Evolutionary conservation across 1,284 basidiomycete species (phyloP).

Genomic region (Ustilago tritici): DNA sequence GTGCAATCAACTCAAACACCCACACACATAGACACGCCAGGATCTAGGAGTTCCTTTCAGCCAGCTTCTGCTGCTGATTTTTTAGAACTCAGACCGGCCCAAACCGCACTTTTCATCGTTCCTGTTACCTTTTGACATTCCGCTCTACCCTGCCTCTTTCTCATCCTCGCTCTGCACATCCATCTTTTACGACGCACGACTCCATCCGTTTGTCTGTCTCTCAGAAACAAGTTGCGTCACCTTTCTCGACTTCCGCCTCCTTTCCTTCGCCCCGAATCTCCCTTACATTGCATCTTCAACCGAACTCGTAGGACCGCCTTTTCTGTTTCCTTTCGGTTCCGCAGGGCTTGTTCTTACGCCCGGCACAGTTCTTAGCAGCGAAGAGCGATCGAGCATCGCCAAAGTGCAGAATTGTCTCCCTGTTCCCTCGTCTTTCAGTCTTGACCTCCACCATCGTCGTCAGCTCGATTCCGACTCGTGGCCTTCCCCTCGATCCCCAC

Average conservation of each 20-base stretch:
- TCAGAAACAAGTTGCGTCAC: not conserved
- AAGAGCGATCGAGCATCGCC: not conserved
- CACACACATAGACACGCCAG: not conserved
- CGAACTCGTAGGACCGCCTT: not conserved
- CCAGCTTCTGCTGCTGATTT: not conserved
- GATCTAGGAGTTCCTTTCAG: slow-evolving; percentile 16
- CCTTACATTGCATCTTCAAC: not conserved
- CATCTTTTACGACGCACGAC: not conserved
- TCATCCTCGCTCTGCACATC: slow-evolving; percentile 1
- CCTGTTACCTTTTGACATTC: slow-evolving; percentile 5
- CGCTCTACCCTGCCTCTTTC: not conserved
- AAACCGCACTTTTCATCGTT: not conserved
- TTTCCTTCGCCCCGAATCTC: not conserved
- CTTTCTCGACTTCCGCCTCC: not conserved
- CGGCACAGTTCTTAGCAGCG: not conserved
- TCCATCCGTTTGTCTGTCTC: not conserved
- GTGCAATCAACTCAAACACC: slow-evolving; percentile 1
- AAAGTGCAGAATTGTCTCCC: not conserved
- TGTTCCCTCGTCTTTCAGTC: not conserved
- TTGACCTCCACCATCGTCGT: not conserved
- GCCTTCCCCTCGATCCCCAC: not conserved
- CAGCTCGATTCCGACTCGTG: slow-evolving; percentile 1
- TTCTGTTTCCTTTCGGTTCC: not conserved
- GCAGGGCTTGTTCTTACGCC: not conserved
- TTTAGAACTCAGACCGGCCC: slow-evolving; percentile 20